phyloP scores from a whole-genome alignment of 352 stramenopile species.

The Pythium coloratum region DNA sequence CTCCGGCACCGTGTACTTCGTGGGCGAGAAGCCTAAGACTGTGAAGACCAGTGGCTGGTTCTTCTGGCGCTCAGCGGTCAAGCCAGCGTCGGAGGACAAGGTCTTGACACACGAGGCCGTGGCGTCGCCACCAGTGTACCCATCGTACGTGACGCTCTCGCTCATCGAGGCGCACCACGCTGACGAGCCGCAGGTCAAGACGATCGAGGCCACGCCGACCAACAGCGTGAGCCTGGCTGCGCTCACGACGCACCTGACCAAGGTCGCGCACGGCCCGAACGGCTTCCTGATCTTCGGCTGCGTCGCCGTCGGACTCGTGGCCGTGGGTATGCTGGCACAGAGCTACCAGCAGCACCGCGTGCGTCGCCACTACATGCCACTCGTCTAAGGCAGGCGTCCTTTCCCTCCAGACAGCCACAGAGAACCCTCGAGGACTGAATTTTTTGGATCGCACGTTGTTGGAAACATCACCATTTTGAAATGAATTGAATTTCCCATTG shows the following conservation, averaged over 20 bases:
- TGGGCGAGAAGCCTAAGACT: conserved; percentile 35
- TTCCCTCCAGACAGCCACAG: neutral
- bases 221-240: conserved; percentile 5
- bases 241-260: conserved; percentile 14
- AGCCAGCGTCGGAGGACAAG: conserved; percentile 40
- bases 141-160: conserved; percentile 18
- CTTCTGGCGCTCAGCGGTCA: conserved; percentile 55
- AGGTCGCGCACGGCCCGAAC: conserved; percentile 31
- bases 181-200: conserved; percentile 36
- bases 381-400: conserved; percentile 31
- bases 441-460: neutral
- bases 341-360: conserved; percentile 44
- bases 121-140: conserved; percentile 19
- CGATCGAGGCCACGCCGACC: conserved; percentile 12
- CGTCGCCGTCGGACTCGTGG: conserved; percentile 38
- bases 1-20: conserved; percentile 54
- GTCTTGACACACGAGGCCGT: conserved; percentile 34
- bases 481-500: neutral
- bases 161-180: conserved; percentile 29
- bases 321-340: conserved; percentile 40
- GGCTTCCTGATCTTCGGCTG: conserved; percentile 40
- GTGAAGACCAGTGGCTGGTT: conserved; percentile 57
- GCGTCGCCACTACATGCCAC: conserved; percentile 55
- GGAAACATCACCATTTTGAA: neutral
- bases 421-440: neutral